Base-by-base conservation (phyloP, 2,329 filamentous ascomycete species). In the Fusarium papillatum region DNA sequence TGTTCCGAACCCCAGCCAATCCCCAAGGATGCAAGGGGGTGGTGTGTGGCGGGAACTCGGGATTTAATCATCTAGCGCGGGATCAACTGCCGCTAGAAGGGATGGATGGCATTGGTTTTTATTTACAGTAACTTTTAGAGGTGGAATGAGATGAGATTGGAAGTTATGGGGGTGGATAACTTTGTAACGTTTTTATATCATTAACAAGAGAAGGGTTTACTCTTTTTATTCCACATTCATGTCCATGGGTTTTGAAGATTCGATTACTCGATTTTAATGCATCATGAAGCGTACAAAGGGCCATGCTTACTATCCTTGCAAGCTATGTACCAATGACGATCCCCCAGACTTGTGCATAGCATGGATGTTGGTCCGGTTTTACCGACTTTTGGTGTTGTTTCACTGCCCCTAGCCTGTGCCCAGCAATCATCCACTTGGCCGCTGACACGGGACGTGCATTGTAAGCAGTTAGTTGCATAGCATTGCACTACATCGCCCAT, bases 31-130 rank as follows among this genome's bases (percentile, higher is more conserved):
- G 31, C 43, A 64, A 53, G 46, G 16, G 43, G 62, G 29, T 13
- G 34, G 34, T 36, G 50, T 64, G 62, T 64, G 62, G 62, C 43
- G 41, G 61, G 62, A 64, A 64, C 43, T 64, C 43, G 31, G 62
- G 62, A 64, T 29, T 38, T 64, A 64, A 64, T 64, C 62, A 43
- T 53, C 48, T 70, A 66, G 59, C 53, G 43, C 26, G 34, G 65
- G 50, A 48, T 19, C 55, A 60, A 48, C 68, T 66, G 29, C 38
- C 41, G 63, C 50, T 69, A 29, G n/a, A 17, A 38, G n/a, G 31
- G 43, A 14, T 16, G 26, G 50, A 22, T 22, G 26, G 29, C 16
- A 16, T 19, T n/a, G 29, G 26, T 31, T 46, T 55, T 55, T 55
- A 55, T 55, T 34, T 34, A 55, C 26, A 50, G 16, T 31, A 50